These are phyloP conservation scores for Salvia rosmarinus DNA, from an alignment of 257 asterid species.

Conservation along the genomic window DNA sequence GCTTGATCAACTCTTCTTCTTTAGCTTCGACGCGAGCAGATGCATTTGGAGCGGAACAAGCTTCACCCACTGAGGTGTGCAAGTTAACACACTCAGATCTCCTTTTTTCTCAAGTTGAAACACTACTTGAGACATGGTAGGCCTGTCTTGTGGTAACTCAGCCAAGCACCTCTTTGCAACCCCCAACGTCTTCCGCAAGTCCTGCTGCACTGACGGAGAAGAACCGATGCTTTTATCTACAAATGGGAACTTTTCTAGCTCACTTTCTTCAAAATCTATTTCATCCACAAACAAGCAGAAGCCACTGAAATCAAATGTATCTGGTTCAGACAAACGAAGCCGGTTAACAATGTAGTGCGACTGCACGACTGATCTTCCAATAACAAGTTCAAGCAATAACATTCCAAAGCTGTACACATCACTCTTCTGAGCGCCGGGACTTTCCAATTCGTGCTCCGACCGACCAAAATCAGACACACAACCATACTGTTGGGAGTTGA, in stretches of 20 bases:
- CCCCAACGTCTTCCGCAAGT: not conserved
- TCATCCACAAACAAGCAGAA: not conserved
- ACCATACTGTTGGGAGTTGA: constrained; percentile 35
- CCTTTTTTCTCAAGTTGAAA: not conserved
- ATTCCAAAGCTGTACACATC: constrained; percentile 44
- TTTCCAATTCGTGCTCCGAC: not conserved
- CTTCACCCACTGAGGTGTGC: too few relatives aligned
- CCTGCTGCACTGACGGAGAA: not conserved
- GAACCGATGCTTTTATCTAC: not conserved
- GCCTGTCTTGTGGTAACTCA: not conserved
- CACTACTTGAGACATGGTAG: constrained; percentile 2
- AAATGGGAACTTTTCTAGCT: not conserved
- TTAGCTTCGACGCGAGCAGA: too few relatives aligned
- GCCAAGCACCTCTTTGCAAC: not conserved
- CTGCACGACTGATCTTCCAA: constrained; percentile 19
- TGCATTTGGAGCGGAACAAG: too few relatives aligned
- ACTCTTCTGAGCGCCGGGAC: not conserved
- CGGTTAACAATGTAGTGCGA: not conserved
- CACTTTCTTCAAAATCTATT: not conserved
- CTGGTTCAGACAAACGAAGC: not conserved
- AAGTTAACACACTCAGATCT: too few relatives aligned
- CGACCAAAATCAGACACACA: not conserved
- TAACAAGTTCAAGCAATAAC: constrained; percentile 39
- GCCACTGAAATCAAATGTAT: not conserved
- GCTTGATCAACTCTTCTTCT: too few relatives aligned